phyloP scores from a whole-genome alignment of 495 filamentous ascomycete species.

The Astrothelium subdiscretum region DNA sequence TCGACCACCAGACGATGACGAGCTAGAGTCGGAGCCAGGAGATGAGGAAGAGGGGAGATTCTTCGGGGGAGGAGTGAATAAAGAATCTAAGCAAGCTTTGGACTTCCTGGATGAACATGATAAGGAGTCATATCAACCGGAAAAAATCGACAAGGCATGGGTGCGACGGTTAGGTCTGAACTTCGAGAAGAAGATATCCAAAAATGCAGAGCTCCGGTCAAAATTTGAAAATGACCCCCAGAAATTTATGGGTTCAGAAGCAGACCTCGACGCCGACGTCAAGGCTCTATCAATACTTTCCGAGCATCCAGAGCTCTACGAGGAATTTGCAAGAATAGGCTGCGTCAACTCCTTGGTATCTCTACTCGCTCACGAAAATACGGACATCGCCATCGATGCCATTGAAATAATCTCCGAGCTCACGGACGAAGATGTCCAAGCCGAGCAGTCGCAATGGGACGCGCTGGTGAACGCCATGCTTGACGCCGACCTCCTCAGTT shows the following conservation, averaged over 20 bases:
- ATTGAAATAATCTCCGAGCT: slow-evolving; percentile 87
- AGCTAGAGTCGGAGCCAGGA: slow-evolving; percentile 28
- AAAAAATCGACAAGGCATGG: slow-evolving; percentile 79
- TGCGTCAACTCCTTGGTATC: slow-evolving; percentile 64
- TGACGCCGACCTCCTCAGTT: slow-evolving; percentile 69
- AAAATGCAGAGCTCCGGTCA: slow-evolving; percentile 84
- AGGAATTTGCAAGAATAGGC: slow-evolving; percentile 70
- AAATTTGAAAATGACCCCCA: slow-evolving; percentile 76
- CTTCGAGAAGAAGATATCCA: slow-evolving; percentile 84
- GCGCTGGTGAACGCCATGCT: slow-evolving; percentile 66
- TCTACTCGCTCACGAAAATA: slow-evolving; percentile 87
- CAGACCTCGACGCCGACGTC: slow-evolving; percentile 82
- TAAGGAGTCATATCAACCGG: slow-evolving; percentile 42
- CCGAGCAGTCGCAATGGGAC: slow-evolving; percentile 74
- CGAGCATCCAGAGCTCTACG: slow-evolving; percentile 77
- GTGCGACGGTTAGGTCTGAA: slow-evolving; percentile 66
- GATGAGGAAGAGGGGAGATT: slow-evolving; percentile 92
- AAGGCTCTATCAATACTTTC: slow-evolving; percentile 79
- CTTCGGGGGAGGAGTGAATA: slow-evolving; percentile 82
- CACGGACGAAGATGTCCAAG: slow-evolving; percentile 86
- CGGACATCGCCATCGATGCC: slow-evolving; percentile 87
- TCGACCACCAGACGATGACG: slow-evolving; percentile 51
- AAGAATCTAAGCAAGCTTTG: slow-evolving; percentile 71
- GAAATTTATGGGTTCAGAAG: slow-evolving; percentile 80
- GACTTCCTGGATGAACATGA: slow-evolving; percentile 74